A percentile compares a stretch with the other conserved stretches of the same genome.
phyloP scores from a whole-genome alignment of 2,329 filamentous ascomycete genomes.

The Cercospora berteroae region DNA sequence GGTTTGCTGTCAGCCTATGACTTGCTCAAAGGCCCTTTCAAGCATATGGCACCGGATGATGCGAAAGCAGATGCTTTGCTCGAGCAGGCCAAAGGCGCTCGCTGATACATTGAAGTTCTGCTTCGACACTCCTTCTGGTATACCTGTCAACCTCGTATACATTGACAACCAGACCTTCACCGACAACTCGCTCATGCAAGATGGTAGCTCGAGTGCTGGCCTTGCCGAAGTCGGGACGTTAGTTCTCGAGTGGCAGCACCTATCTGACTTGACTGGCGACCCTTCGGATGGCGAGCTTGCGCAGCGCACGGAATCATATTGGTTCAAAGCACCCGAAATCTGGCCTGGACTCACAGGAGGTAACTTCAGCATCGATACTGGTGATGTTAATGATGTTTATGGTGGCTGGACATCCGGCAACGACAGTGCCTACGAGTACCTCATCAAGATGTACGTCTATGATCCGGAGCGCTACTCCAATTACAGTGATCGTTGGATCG shows the following conservation, averaged over 20 bases:
- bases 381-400: constrained; percentile 62
- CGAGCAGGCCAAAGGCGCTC: constrained; percentile 63
- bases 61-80: constrained; percentile 60
- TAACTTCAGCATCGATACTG: constrained; percentile 62
- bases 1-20: constrained; percentile 76
- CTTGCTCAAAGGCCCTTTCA: constrained; percentile 66
- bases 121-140: constrained; percentile 72
- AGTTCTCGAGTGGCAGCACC: constrained; percentile 78
- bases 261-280: constrained; percentile 73
- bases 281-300: constrained; percentile 63
- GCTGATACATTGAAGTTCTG: constrained; percentile 73
- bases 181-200: constrained; percentile 36
- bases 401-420: constrained; percentile 77
- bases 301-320: constrained; percentile 66
- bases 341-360: constrained; percentile 75
- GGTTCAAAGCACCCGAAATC: constrained; percentile 69
- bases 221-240: constrained; percentile 75
- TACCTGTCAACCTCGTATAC: constrained; percentile 68
- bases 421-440: constrained; percentile 84
- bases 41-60: constrained; percentile 19
- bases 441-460: constrained; percentile 89
- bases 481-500: constrained; percentile 65
- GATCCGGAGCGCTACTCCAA: constrained; percentile 60
- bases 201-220: constrained; percentile 60
- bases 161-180: constrained; percentile 47